These are phyloP conservation scores for Protea cynaroides DNA, from an alignment of 164 flowering plant genomes.

Conservation along the genomic window DNA sequence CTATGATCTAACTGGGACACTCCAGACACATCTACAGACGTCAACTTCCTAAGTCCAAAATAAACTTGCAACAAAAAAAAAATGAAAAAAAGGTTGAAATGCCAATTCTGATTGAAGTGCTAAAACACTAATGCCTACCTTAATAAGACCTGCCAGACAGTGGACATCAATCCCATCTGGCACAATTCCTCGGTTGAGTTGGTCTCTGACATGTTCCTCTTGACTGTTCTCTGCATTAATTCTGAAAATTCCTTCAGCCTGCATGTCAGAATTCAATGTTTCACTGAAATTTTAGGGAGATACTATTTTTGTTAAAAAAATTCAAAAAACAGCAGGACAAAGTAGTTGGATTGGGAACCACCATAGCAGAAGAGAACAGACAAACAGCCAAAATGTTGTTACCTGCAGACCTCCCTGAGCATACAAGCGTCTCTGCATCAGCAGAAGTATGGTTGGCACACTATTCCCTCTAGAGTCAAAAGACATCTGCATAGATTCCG, in stretches of 20 bases:
- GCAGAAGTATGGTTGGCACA: slow-evolving; percentile 68
- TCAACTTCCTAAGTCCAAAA: background rate
- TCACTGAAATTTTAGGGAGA: background rate
- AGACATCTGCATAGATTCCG: slow-evolving; percentile 79
- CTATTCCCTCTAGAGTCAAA: slow-evolving; percentile 68
- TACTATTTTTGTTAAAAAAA: background rate
- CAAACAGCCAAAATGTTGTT: background rate
- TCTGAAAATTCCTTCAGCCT: slow-evolving; percentile 71
- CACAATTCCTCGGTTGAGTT: slow-evolving; percentile 50
- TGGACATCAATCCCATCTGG: slow-evolving; percentile 64
- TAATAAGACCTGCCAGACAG: slow-evolving; percentile 64
- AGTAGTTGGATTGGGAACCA: too few relatives aligned
- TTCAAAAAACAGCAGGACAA: background rate
- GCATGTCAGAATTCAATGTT: slow-evolving; percentile 10
- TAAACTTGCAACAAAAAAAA: background rate
- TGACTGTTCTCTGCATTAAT: slow-evolving; percentile 63
- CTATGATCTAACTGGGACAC: background rate
- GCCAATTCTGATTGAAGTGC: background rate
- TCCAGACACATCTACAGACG: background rate
- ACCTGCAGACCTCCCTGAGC: slow-evolving; percentile 63
- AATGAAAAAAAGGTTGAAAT: background rate
- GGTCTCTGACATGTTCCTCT: slow-evolving; percentile 63
- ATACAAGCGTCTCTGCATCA: slow-evolving; percentile 56
- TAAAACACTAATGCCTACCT: slow-evolving; percentile 30
- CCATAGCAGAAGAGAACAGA: background rate